These are phyloP conservation scores for Trichosporon asahii DNA, from an alignment of 1,284 basidiomycete species.

Conservation along the genomic window DNA sequence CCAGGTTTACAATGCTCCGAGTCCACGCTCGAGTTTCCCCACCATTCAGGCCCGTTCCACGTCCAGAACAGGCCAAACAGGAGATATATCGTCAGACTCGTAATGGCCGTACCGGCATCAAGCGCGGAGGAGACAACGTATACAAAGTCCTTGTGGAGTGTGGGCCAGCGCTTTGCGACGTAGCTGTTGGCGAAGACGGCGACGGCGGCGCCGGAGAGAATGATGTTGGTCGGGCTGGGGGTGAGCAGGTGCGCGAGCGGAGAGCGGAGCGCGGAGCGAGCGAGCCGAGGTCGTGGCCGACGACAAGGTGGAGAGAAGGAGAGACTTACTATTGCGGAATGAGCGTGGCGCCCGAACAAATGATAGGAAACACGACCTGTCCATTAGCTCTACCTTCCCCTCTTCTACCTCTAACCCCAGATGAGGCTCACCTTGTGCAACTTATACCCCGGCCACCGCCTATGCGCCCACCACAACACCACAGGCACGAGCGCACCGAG, in stretches of 20 bases:
- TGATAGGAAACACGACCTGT: conserved; percentile 55
- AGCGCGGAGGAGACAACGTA: conserved; percentile 53
- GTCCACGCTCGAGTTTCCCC: conserved; percentile 48
- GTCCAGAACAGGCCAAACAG: conserved; percentile 44
- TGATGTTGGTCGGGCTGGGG: conserved; percentile 55
- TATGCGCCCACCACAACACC: conserved; percentile 52
- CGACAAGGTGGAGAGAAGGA: too few relatives aligned
- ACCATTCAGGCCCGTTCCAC: conserved; percentile 46
- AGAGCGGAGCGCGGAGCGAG: background rate
- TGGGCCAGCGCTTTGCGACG: conserved; percentile 43
- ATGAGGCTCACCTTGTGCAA: conserved; percentile 40
- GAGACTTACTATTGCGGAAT: conserved; percentile 49
- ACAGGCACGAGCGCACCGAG: conserved; percentile 53
- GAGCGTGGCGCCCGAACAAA: conserved; percentile 53
- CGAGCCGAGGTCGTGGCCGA: too few relatives aligned
- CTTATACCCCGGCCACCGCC: conserved; percentile 45
- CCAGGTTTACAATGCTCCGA: conserved; percentile 51
- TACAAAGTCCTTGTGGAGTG: conserved; percentile 41
- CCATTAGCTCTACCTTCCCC: background rate
- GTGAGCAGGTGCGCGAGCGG: too few relatives aligned
- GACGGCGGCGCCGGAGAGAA: conserved; percentile 52
- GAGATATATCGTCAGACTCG: conserved; percentile 54
- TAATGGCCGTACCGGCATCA: conserved; percentile 54
- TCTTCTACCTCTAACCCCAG: background rate
- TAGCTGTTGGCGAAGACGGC: conserved; percentile 51